These are phyloP conservation scores for Lenwebbia sp. DNA, from an alignment of 345 rosid species.

Conservation along the genomic window DNA sequence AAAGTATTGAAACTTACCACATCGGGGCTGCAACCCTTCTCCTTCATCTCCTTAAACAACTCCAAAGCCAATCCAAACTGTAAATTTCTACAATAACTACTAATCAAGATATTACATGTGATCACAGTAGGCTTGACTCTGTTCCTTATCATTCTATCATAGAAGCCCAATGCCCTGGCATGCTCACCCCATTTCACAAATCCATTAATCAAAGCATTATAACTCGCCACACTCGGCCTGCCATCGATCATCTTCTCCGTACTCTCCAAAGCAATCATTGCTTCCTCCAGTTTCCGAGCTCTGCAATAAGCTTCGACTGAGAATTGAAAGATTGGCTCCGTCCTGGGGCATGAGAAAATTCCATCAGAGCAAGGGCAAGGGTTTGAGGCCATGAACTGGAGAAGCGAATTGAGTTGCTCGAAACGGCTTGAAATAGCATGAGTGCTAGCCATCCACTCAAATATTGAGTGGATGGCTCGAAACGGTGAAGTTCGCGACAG, in stretches of 20 bases:
- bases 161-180: conserved; percentile 38
- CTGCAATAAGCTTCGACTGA: conserved; percentile 44
- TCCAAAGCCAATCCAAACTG: conserved; percentile 48
- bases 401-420: conserved; percentile 39
- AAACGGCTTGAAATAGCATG: conserved; percentile 61
- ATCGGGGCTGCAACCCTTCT: conserved; percentile 62
- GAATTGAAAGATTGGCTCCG: conserved; percentile 48
- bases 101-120: conserved; percentile 66
- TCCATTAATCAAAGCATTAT: conserved; percentile 63
- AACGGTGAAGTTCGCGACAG: no score
- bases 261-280: conserved; percentile 38
- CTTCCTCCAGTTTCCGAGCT: conserved; percentile 49
- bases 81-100: conserved; percentile 45
- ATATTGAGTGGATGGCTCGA: conserved; percentile 65
- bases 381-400: conserved; percentile 42
- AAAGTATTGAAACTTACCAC: conserved; percentile 78
- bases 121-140: conserved; percentile 61
- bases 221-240: conserved; percentile 36
- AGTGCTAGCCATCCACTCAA: conserved; percentile 66
- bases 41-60: conserved; percentile 72
- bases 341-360: conserved; percentile 75
- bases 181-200: conserved; percentile 42
- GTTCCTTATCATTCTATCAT: conserved; percentile 50
- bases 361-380: conserved; percentile 84
- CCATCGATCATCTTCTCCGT: conserved; percentile 76